phyloP scores from a whole-genome alignment of 2,329 filamentous ascomycete genomes.

The Talaromyces atroroseus region DNA sequence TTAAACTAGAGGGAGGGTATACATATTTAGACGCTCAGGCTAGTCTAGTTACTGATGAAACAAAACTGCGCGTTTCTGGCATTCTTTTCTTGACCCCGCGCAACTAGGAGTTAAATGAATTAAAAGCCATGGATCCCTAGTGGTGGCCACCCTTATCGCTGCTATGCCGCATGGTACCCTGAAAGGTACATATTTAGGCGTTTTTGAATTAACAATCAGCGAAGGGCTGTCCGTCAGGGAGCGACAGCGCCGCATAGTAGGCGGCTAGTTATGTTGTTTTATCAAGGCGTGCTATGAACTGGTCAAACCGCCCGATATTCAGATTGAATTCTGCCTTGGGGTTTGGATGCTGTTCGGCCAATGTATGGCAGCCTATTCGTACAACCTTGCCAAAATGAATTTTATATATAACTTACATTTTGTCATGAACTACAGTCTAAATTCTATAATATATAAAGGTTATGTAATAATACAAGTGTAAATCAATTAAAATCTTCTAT shows the following conservation, averaged over 20 bases:
- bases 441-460: too few species aligned
- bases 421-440: too few species aligned
- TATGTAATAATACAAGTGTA: too few species aligned
- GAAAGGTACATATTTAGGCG: neutral
- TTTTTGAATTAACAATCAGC: neutral
- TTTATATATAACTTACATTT: too few species aligned
- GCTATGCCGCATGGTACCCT: neutral
- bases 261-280: neutral
- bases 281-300: neutral
- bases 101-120: neutral
- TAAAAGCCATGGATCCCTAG: neutral
- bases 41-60: neutral
- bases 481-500: too few species aligned
- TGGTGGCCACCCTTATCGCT: neutral
- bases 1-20: neutral
- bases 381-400: too few species aligned
- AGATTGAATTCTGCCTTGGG: neutral
- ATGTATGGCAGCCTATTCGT: too few species aligned
- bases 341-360: neutral
- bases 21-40: neutral
- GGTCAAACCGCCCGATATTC: neutral
- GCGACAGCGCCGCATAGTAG: neutral
- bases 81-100: neutral
- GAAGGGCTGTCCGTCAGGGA: neutral
- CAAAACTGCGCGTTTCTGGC: slow-evolving; percentile 1